Conservation (phyloP, 2,329 filamentous ascomycete genomes). For the Berkeleyomyces basicola region DNA sequence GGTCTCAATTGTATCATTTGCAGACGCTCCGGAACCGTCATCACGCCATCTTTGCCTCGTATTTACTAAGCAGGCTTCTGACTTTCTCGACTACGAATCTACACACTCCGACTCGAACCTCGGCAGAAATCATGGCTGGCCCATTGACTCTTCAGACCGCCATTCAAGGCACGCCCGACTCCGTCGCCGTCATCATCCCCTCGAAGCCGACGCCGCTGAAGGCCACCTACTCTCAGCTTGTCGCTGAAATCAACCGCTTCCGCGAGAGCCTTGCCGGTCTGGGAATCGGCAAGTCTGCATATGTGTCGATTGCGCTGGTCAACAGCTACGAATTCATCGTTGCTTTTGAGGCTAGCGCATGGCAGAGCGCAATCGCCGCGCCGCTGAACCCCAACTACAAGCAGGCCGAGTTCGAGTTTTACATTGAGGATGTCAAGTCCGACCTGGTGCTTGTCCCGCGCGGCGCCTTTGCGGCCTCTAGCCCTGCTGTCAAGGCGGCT, state of each 20-base stretch:
- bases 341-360: constrained; percentile 70
- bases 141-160: constrained; percentile 32
- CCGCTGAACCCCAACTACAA: constrained; percentile 83
- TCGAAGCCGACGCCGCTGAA: constrained; percentile 42
- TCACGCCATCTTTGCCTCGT: no score
- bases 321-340: constrained; percentile 85
- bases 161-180: constrained; percentile 28
- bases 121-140: background rate
- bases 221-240: constrained; percentile 54
- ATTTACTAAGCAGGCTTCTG: no score
- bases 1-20: no score
- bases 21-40: no score
- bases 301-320: constrained; percentile 67
- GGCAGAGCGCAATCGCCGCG: constrained; percentile 68
- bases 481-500: constrained; percentile 59
- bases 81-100: no score
- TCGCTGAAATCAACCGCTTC: constrained; percentile 49
- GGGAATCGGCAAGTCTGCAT: constrained; percentile 50
- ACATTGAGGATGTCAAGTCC: constrained; percentile 74
- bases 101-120: background rate
- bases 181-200: constrained; percentile 56
- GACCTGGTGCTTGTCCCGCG: constrained; percentile 60
- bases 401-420: constrained; percentile 81
- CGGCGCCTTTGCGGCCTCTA: constrained; percentile 49
- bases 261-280: constrained; percentile 62